Evolutionary conservation across 176 grass and related monocot genomes (phyloP), one percentile per base, ranked within the genome.

Genomic region (sorghum (Sorghum bicolor)): DNA sequence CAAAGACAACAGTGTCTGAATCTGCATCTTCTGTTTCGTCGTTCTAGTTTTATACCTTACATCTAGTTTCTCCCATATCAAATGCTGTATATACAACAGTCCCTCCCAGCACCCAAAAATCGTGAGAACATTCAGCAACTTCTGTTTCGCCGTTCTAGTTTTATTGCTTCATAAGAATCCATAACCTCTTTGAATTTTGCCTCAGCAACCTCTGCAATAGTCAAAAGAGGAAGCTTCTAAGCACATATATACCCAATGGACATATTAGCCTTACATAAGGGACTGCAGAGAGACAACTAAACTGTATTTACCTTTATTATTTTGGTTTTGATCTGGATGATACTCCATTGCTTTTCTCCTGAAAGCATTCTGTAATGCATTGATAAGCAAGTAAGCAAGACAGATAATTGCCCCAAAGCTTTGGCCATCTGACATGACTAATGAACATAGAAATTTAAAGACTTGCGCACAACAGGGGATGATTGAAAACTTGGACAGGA

Each of bases 151-250:
- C 94, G 76, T 88, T 92, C 89, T 66, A 66, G 76, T 87, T 97
- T 89, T 86, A 97, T 94, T 90, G 94, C 92, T 81, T 97, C 89
- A 2, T 92, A 97, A 10, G 92, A 94, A 80, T 73, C 32, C 91
- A 97, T 91, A 19, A 94, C 89, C 84, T 94, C 89, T 86, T 94
- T 97, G 81, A 97, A 97, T 85, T 94, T 97, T 81, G 72, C 85
- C 75, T 97, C 94, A 62, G 94, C 91, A 77, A 64, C 78, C 38
- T 76, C 94, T 97, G 91, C 19, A 16, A 85, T 30, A 66, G 41
- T 62, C 34, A 88, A 36, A 65, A 85, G 7, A 28, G 6, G 2
- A 25, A 72, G 39, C 64, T 53, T 38, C 84, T 87, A 19, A 74
- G 25, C 68, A 50, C 3, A 1, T 24, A 38, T 29, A 75, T 60